Percentiles rank a stretch among this genome's conserved stretches.
These are phyloP conservation scores for Russula abietina DNA, from an alignment of 768 basidiomycete genomes.

Conservation along the genomic window DNA sequence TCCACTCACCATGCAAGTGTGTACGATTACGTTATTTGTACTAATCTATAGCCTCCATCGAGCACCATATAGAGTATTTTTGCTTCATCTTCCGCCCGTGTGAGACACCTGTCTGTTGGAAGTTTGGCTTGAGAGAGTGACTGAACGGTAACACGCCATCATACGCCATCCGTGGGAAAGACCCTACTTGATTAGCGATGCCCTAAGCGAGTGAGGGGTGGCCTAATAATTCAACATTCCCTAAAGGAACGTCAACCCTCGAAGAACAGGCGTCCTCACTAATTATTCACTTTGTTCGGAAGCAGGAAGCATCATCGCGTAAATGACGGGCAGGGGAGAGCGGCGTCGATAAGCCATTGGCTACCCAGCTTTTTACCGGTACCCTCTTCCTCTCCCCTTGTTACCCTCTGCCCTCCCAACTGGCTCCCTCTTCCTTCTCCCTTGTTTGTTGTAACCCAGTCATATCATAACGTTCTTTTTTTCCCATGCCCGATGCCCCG, in stretches of 20 bases:
- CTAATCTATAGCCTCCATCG: slow-evolving; percentile 23
- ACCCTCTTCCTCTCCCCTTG: neutral
- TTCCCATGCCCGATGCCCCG: slow-evolving; percentile 15
- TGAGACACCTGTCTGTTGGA: neutral
- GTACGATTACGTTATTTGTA: slow-evolving; percentile 26
- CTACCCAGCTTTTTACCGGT: neutral
- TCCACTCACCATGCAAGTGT: slow-evolving; percentile 17
- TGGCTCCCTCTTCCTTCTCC: neutral
- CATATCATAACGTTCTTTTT: neutral
- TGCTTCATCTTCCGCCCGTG: neutral
- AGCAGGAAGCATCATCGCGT: neutral
- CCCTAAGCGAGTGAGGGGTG: neutral
- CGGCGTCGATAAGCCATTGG: slow-evolving; percentile 9
- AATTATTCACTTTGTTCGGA: neutral
- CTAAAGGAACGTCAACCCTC: neutral
- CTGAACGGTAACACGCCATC: neutral
- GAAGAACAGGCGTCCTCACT: slow-evolving; percentile 1
- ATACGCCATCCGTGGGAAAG: neutral
- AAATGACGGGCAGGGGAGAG: neutral
- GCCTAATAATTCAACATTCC: neutral
- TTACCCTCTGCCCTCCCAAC: neutral
- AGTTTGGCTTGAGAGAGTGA: neutral
- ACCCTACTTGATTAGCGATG: slow-evolving; percentile 11
- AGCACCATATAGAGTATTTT: slow-evolving; percentile 21
- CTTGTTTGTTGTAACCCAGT: neutral